These are phyloP conservation scores for Geotrichum klebahnii DNA, from an alignment of 1,139 yeast genomes.

Conservation along the genomic window DNA sequence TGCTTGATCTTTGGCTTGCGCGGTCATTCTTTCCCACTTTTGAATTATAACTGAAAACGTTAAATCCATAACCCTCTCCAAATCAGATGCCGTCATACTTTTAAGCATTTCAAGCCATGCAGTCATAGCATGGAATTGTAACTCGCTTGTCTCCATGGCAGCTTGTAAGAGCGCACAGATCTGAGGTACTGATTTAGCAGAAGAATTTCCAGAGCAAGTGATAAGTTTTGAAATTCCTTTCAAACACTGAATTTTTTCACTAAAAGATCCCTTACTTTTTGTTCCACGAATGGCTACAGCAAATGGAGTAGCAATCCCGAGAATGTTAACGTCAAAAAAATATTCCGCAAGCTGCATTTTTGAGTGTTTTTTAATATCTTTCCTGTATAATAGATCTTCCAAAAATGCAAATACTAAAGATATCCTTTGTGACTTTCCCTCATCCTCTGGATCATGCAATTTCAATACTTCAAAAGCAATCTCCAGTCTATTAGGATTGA, in stretches of 20 bases:
- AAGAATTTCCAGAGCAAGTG: slow-evolving; percentile 54
- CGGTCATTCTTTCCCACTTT: slow-evolving; percentile 49
- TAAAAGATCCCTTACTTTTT: slow-evolving; percentile 64
- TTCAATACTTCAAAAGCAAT: slow-evolving; percentile 22
- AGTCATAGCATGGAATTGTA: slow-evolving; percentile 59
- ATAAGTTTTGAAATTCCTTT: slow-evolving; percentile 70
- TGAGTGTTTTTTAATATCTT: not conserved
- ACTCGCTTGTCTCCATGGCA: slow-evolving; percentile 59
- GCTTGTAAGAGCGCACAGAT: slow-evolving; percentile 83
- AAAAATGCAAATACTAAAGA: slow-evolving; percentile 14
- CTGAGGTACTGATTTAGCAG: slow-evolving; percentile 80
- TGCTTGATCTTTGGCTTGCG: slow-evolving; percentile 27
- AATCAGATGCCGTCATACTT: slow-evolving; percentile 45
- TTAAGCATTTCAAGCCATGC: slow-evolving; percentile 61
- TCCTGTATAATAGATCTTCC: slow-evolving; percentile 8
- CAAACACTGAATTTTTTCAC: slow-evolving; percentile 68
- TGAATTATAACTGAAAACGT: slow-evolving; percentile 59
- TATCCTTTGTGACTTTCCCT: slow-evolving; percentile 9
- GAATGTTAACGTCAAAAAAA: slow-evolving; percentile 43
- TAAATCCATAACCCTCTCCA: slow-evolving; percentile 54
- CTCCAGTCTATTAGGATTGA: slow-evolving; percentile 17
- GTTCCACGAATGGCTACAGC: slow-evolving; percentile 75
- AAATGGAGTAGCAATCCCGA: slow-evolving; percentile 75
- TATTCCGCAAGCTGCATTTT: slow-evolving; percentile 43
- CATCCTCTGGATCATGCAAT: slow-evolving; percentile 18